Conservation (phyloP, 768 basidiomycete species). For the Podaxis rugospora region DNA sequence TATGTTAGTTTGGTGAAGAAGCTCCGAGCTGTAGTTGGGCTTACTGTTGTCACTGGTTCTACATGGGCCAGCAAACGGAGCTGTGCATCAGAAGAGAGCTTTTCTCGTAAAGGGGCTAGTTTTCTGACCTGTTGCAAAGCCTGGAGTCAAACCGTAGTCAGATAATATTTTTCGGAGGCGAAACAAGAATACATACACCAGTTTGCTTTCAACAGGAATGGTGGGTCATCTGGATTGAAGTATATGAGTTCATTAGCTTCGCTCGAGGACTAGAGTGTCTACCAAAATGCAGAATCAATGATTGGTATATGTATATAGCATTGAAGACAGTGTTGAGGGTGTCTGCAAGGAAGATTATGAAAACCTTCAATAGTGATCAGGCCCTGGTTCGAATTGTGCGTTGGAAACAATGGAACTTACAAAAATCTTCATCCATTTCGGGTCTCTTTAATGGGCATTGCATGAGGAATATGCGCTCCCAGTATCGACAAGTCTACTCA, state of each 20-base stretch:
- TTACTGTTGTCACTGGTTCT: conserved; percentile 44
- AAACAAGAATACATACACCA: not conserved
- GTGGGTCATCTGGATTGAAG: conserved; percentile 11
- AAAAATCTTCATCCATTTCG: conserved; percentile 39
- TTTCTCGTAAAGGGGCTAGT: not conserved
- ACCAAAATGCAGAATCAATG: conserved; percentile 45
- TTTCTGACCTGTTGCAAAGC: not conserved
- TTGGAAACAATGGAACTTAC: conserved; percentile 23
- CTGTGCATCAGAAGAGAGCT: not conserved
- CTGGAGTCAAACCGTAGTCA: not conserved
- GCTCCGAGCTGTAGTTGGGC: not conserved
- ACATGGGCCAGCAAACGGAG: not conserved
- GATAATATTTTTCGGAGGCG: not conserved
- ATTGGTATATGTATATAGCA: conserved; percentile 39
- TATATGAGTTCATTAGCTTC: not conserved
- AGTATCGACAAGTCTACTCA: conserved; percentile 18
- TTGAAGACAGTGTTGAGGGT: conserved; percentile 44
- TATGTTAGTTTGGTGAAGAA: not conserved
- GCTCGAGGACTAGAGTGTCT: not conserved
- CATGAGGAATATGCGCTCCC: not conserved
- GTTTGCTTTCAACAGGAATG: conserved; percentile 6
- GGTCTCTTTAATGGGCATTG: conserved; percentile 29
- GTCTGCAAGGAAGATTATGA: conserved; percentile 38
- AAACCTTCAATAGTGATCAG: conserved; percentile 10
- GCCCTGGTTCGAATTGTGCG: conserved; percentile 26